Conservation (phyloP, 225 moss, liverwort and hornwort species). For the Pseudisothecium myosuroides region DNA sequence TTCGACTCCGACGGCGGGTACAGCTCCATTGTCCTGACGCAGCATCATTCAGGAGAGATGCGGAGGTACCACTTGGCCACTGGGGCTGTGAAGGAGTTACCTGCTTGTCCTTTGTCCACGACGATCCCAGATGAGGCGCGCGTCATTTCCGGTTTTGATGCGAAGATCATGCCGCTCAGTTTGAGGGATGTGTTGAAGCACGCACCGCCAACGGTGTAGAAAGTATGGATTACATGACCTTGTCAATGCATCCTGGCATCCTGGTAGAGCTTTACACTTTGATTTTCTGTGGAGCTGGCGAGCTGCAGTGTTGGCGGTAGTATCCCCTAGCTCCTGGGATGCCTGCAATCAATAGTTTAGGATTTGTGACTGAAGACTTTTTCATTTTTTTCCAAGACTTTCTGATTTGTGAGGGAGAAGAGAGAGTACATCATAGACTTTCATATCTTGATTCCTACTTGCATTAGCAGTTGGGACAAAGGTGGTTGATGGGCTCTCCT, state of each 20-base stretch:
- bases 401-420: neutral
- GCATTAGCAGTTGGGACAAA: neutral
- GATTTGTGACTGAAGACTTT: neutral
- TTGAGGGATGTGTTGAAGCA: neutral
- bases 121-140: neutral
- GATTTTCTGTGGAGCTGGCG: neutral
- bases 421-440: neutral
- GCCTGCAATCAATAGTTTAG: neutral
- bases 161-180: neutral
- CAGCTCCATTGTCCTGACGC: neutral
- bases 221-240: neutral
- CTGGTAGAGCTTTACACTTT: neutral
- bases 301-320: neutral
- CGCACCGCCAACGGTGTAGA: too few species aligned
- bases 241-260: neutral
- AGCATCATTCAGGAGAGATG: too few species aligned
- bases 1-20: neutral
- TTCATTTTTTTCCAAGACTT: neutral
- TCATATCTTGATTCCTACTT: neutral
- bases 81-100: neutral
- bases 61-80: neutral
- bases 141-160: neutral
- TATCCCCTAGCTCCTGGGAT: neutral
- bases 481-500: neutral
- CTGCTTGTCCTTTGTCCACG: neutral